These are phyloP conservation scores for Cryptosporidium ryanae DNA, from an alignment of 169 alveolate species.

Conservation along the genomic window DNA sequence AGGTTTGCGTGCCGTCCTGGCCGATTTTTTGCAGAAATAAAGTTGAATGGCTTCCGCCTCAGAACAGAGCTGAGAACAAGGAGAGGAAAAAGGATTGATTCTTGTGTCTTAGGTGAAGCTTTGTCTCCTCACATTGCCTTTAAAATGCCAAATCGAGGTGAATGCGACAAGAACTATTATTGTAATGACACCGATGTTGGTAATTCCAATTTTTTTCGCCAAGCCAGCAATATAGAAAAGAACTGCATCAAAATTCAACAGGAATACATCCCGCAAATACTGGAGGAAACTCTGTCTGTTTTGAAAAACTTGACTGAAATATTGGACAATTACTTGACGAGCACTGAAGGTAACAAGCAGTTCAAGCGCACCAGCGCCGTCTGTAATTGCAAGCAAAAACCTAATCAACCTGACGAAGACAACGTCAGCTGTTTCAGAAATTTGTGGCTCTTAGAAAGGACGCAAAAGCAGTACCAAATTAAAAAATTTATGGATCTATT, in stretches of 20 bases:
- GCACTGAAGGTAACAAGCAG: background rate
- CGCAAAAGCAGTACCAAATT: constrained; percentile 6
- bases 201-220: too few species aligned
- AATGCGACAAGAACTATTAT: too few species aligned
- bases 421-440: background rate
- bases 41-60: constrained; percentile 68
- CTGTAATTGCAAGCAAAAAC: background rate
- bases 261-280: background rate
- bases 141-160: too few species aligned
- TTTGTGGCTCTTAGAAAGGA: constrained; percentile 10
- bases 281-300: constrained; percentile 9
- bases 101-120: background rate
- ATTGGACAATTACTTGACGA: background rate
- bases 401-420: background rate
- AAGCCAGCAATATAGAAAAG: too few species aligned
- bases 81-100: background rate
- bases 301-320: background rate
- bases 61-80: constrained; percentile 17
- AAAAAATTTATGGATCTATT: background rate
- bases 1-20: constrained; percentile 73
- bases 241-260: background rate
- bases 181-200: too few species aligned
- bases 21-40: constrained; percentile 70
- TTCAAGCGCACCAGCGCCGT: too few species aligned
- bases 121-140: background rate